Evolutionary conservation across 805 yeast species (phyloP).

Genomic region (Candida hungchunana): DNA sequence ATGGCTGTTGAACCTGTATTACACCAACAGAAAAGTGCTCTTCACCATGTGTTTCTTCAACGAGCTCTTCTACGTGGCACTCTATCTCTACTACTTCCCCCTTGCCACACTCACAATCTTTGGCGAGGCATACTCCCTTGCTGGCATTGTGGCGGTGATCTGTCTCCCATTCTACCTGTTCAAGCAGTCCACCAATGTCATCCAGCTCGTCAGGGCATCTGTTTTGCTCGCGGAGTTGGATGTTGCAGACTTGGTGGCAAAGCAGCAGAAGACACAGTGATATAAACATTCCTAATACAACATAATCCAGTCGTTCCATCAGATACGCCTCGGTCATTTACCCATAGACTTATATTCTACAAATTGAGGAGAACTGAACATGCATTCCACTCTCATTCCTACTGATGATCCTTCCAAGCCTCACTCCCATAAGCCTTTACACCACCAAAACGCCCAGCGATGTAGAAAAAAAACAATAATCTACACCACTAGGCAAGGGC

Average conservation of each 20-base stretch:
- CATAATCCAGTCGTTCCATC: no score
- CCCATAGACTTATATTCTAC: no score
- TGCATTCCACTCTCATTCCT: no score
- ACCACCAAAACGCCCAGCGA: no score
- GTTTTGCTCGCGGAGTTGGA: conserved; percentile 73
- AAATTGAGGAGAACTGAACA: no score
- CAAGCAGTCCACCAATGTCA: conserved; percentile 85
- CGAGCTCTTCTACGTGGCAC: conserved; percentile 87
- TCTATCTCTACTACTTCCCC: conserved; percentile 69
- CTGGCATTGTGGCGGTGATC: conserved; percentile 51
- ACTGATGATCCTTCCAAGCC: no score
- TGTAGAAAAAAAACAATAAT: no score
- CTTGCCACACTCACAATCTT: conserved; percentile 25
- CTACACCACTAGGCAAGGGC: no score
- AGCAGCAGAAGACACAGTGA: conserved; percentile 10
- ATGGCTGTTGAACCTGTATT: conserved; percentile 75
- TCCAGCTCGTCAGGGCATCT: conserved; percentile 87
- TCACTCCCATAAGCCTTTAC: no score
- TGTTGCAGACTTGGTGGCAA: conserved; percentile 32
- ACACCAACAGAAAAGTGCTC: conserved; percentile 77
- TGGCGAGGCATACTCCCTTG: conserved; percentile 47
- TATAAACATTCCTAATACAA: no score
- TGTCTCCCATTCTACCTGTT: conserved; percentile 85
- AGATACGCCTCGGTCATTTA: no score
- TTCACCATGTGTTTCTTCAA: conserved; percentile 90